These are phyloP conservation scores for Pleurotus sapidus DNA, from an alignment of 768 basidiomycete species.

Conservation along the genomic window DNA sequence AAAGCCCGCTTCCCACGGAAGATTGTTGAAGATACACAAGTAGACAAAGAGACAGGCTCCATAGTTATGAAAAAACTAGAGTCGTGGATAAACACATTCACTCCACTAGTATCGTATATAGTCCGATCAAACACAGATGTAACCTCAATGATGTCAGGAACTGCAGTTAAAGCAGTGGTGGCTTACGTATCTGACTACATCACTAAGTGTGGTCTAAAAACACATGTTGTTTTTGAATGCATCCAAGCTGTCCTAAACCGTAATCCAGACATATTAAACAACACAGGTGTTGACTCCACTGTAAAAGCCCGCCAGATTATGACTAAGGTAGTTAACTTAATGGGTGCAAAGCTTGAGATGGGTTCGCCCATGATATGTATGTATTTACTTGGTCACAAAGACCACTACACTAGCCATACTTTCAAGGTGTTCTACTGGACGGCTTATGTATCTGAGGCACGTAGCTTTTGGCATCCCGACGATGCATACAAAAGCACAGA, in stretches of 20 bases:
- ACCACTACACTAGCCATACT: slow-evolving; percentile 27
- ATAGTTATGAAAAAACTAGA: slow-evolving; percentile 12
- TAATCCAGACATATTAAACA: slow-evolving; percentile 13
- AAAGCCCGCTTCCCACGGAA: slow-evolving; percentile 29
- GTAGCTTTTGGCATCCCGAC: neutral
- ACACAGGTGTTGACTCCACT: neutral
- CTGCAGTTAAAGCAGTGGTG: slow-evolving; percentile 21
- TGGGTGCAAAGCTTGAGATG: slow-evolving; percentile 25
- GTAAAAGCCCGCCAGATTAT: slow-evolving; percentile 19
- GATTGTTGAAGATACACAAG: slow-evolving; percentile 13
- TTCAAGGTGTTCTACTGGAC: slow-evolving; percentile 16
- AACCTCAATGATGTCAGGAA: slow-evolving; percentile 19
- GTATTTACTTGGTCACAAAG: slow-evolving; percentile 11
- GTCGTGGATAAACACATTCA: neutral
- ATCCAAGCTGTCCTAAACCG: slow-evolving; percentile 17
- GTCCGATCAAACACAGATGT: neutral
- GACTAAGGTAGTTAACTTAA: slow-evolving; percentile 23
- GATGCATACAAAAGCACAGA: neutral
- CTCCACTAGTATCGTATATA: neutral
- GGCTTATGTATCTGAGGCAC: neutral
- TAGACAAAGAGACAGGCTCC: slow-evolving; percentile 24
- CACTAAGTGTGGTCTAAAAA: slow-evolving; percentile 22
- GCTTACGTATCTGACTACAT: slow-evolving; percentile 28
- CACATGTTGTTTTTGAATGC: slow-evolving; percentile 19
- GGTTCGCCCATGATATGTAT: slow-evolving; percentile 24